phyloP scores from a whole-genome alignment of 345 rosid genomes.

The Aquilaria malaccensis region DNA sequence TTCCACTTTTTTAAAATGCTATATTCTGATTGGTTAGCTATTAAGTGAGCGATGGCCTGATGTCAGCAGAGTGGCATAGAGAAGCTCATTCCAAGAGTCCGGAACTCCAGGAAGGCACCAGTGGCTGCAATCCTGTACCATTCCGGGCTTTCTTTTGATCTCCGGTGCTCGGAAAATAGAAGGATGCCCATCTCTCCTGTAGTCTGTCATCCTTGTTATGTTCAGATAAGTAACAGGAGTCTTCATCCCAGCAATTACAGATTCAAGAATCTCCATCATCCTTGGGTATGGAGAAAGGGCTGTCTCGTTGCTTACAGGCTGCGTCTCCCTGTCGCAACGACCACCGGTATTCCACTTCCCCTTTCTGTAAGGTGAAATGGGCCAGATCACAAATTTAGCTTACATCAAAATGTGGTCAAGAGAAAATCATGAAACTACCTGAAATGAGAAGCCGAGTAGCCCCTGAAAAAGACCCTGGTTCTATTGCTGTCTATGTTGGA shows the following conservation, averaged over 20 bases:
- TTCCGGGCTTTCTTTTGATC: slow-evolving; percentile 13
- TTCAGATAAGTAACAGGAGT: slow-evolving; percentile 65
- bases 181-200: slow-evolving; percentile 68
- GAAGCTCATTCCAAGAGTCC: slow-evolving; percentile 72
- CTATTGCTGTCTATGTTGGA: slow-evolving; percentile 39
- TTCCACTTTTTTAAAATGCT: too few relatives aligned
- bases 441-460: slow-evolving; percentile 83
- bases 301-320: slow-evolving; percentile 38
- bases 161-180: slow-evolving; percentile 42
- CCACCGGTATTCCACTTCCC: slow-evolving; percentile 60
- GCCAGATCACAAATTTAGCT: background rate
- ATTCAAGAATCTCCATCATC: slow-evolving; percentile 63
- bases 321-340: slow-evolving; percentile 40
- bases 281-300: slow-evolving; percentile 46
- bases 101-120: slow-evolving; percentile 89
- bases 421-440: slow-evolving; percentile 20
- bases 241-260: slow-evolving; percentile 60
- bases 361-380: slow-evolving; percentile 30
- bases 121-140: slow-evolving; percentile 70
- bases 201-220: slow-evolving; percentile 63
- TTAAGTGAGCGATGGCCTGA: slow-evolving; percentile 26
- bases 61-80: slow-evolving; percentile 42
- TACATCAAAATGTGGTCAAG: background rate
- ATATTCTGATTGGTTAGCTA: background rate
- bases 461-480: slow-evolving; percentile 57